Evolutionary conservation across 73 alveolate genomes (phyloP).

Genomic region (Effrenium voratum): DNA sequence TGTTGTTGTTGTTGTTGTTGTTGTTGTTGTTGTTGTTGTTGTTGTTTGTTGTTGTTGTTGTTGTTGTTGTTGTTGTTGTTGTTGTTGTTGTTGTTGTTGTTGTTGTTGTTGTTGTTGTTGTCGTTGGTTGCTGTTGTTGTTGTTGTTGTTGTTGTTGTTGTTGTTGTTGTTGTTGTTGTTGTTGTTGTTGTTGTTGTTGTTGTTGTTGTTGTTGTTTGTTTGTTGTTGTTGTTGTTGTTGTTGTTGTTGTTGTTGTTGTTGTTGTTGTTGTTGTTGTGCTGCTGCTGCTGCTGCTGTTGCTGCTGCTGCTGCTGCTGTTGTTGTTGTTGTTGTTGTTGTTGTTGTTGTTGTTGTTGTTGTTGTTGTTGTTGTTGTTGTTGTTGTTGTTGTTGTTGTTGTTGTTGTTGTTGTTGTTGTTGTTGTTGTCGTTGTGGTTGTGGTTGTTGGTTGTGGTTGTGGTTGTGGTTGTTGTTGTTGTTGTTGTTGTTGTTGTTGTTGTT

Average conservation of each 20-base stretch:
- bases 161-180: neutral
- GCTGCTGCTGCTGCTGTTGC: neutral
- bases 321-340: too few relatives aligned
- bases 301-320: neutral
- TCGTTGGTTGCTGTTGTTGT: neutral
- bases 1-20: neutral
- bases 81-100: neutral
- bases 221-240: neutral
- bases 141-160: neutral
- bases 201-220: neutral
- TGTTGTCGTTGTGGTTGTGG: neutral
- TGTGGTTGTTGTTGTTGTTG: neutral
- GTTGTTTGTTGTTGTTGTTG: neutral
- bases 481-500: neutral
- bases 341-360: too few relatives aligned
- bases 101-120: neutral
- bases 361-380: too few relatives aligned
- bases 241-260: neutral
- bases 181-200: neutral
- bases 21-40: neutral
- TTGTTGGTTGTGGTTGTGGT: neutral
- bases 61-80: neutral
- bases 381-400: too few relatives aligned
- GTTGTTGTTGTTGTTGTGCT: neutral
- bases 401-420: neutral